Conservation (phyloP, 129 eudicot species). For the Chrysanthemum seticuspe region DNA sequence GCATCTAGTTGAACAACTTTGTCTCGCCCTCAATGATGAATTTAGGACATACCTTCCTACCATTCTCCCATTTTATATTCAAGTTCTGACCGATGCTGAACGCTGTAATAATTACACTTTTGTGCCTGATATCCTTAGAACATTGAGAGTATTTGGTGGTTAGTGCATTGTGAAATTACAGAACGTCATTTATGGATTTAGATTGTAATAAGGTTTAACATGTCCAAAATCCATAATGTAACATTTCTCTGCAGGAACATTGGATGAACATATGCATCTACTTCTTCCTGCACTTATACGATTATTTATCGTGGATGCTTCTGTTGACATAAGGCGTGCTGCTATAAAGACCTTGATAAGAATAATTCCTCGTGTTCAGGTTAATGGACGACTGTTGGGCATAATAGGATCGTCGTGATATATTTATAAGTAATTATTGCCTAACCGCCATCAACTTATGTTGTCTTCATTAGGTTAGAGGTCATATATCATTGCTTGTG, state of each 20-base stretch:
- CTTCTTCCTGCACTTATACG: slow-evolving; percentile 93
- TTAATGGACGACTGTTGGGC: slow-evolving; percentile 19
- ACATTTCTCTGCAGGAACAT: slow-evolving; percentile 55
- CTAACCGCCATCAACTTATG: not conserved
- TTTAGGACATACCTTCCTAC: slow-evolving; percentile 78
- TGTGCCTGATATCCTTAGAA: slow-evolving; percentile 79
- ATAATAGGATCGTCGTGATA: slow-evolving; percentile 7
- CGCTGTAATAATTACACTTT: slow-evolving; percentile 85
- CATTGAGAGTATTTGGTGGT: slow-evolving; percentile 98
- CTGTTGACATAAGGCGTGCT: slow-evolving; percentile 84
- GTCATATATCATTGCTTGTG: slow-evolving; percentile 90
- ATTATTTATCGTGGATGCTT: slow-evolving; percentile 84
- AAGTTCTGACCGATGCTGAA: slow-evolving; percentile 95
- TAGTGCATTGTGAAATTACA: slow-evolving; percentile 28
- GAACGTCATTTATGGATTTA: not conserved
- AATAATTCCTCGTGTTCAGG: slow-evolving; percentile 95
- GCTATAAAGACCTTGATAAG: slow-evolving; percentile 84
- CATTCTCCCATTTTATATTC: slow-evolving; percentile 85
- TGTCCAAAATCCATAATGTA: slow-evolving; percentile 15
- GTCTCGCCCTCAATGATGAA: slow-evolving; percentile 94
- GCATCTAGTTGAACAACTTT: slow-evolving; percentile 94
- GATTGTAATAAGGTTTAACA: slow-evolving; percentile 3
- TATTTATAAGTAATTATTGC: slow-evolving; percentile 5
- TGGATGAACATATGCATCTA: slow-evolving; percentile 97
- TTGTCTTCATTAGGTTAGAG: slow-evolving; percentile 64